phyloP scores from a whole-genome alignment of 352 stramenopile species.

The Globisporangium mamillatum region DNA sequence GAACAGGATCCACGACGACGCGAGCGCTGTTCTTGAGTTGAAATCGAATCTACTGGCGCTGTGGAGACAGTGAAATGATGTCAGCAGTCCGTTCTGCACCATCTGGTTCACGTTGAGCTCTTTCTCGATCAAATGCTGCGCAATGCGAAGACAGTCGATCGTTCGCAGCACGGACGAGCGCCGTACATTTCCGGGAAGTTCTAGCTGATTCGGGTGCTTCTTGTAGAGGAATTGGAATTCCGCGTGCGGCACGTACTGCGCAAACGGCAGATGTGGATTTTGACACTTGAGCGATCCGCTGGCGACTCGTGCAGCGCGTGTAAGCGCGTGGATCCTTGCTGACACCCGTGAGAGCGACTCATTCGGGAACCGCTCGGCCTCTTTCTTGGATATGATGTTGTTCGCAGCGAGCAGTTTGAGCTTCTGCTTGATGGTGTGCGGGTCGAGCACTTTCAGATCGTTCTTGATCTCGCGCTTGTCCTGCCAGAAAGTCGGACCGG shows the following conservation, averaged over 20 bases:
- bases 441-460: constrained; percentile 46
- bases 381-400: constrained; percentile 32
- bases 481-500: constrained; percentile 43
- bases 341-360: constrained; percentile 46
- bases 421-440: constrained; percentile 49
- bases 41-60: constrained; percentile 55
- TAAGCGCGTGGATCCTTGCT: constrained; percentile 46
- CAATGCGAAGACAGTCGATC: constrained; percentile 54
- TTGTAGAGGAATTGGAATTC: constrained; percentile 70
- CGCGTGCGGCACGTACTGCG: constrained; percentile 37
- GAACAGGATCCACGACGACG: constrained; percentile 52
- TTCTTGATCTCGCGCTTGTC: constrained; percentile 40
- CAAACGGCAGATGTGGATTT: constrained; percentile 35
- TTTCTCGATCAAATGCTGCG: constrained; percentile 37
- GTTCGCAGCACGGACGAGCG: constrained; percentile 57
- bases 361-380: constrained; percentile 37
- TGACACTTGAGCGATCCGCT: constrained; percentile 19
- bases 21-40: constrained; percentile 30
- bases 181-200: constrained; percentile 33
- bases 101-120: constrained; percentile 44
- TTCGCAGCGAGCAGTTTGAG: constrained; percentile 39
- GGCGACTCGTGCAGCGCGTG: constrained; percentile 27
- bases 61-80: constrained; percentile 45
- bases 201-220: constrained; percentile 50
- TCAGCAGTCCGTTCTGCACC: constrained; percentile 26